These are phyloP conservation scores for Calonectria henricotiae DNA, from an alignment of 2,329 filamentous ascomycete genomes.

Conservation along the genomic window DNA sequence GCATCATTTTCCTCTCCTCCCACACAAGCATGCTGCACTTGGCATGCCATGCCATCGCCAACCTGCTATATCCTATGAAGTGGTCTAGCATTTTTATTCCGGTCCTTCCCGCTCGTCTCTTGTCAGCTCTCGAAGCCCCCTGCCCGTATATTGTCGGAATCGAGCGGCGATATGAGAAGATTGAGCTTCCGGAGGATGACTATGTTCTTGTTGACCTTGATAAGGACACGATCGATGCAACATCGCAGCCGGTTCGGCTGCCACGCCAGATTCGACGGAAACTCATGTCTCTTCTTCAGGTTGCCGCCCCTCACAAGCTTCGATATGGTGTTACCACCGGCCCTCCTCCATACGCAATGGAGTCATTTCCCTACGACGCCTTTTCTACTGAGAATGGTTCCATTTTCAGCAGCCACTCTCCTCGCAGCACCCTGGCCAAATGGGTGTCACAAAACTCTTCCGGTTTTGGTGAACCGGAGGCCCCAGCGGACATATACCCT, in stretches of 20 bases:
- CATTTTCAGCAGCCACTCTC: slow-evolving; percentile 82
- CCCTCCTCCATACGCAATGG: slow-evolving; percentile 92
- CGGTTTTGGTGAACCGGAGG: slow-evolving; percentile 82
- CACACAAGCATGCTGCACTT: slow-evolving; percentile 97
- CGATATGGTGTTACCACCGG: slow-evolving; percentile 90
- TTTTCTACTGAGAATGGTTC: slow-evolving; percentile 90
- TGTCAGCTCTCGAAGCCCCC: slow-evolving; percentile 93
- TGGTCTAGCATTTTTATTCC: slow-evolving; percentile 98
- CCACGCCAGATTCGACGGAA: slow-evolving; percentile 94
- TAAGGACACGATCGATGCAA: slow-evolving; percentile 90
- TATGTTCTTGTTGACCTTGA: slow-evolving; percentile 97
- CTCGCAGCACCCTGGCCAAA: slow-evolving; percentile 82
- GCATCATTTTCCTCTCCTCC: slow-evolving; percentile 96
- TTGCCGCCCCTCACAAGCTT: slow-evolving; percentile 91
- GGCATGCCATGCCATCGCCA: slow-evolving; percentile 88
- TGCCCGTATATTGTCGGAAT: slow-evolving; percentile 98
- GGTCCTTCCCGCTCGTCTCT: slow-evolving; percentile 86
- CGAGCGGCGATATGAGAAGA: slow-evolving; percentile 89
- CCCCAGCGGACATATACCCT: slow-evolving; percentile 67
- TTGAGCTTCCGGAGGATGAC: slow-evolving; percentile 93
- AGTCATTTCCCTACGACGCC: slow-evolving; percentile 91
- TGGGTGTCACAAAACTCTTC: slow-evolving; percentile 93
- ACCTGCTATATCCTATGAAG: slow-evolving; percentile 89
- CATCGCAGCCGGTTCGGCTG: slow-evolving; percentile 81
- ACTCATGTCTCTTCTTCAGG: slow-evolving; percentile 87